Percentiles rank a stretch among this genome's conserved stretches.
Conservation (phyloP, 2,329 filamentous ascomycete genomes). For the Penicillium aurantiogriseum region DNA sequence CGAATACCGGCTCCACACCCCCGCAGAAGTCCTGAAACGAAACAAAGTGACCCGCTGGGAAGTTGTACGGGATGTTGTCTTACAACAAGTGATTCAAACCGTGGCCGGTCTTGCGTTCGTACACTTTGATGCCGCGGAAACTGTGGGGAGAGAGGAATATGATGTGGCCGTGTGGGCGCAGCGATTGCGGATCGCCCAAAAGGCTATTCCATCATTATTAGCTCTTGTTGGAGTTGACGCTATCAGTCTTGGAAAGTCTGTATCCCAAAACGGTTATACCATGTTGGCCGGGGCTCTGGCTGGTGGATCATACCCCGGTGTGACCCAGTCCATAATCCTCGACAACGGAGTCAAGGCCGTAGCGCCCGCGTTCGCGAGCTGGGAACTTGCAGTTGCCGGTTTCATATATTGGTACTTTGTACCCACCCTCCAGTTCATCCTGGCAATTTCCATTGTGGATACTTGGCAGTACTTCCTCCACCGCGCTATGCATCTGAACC, state of each 20-base stretch:
- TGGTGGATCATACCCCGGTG: conserved; percentile 76
- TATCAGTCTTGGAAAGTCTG: conserved; percentile 68
- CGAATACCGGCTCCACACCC: conserved; percentile 90
- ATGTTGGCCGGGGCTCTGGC: conserved; percentile 71
- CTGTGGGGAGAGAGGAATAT: conserved; percentile 75
- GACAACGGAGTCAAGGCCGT: conserved; percentile 49
- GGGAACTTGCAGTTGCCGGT: conserved; percentile 75
- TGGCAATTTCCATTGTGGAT: conserved; percentile 77
- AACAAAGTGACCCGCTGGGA: conserved; percentile 84
- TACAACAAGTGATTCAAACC: conserved; percentile 90
- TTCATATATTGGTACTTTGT: conserved; percentile 76
- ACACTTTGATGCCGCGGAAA: conserved; percentile 70
- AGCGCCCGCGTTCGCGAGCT: conserved; percentile 73
- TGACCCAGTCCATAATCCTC: conserved; percentile 59
- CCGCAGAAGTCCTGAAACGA: conserved; percentile 80
- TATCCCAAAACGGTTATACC: conserved; percentile 65
- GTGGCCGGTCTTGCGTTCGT: conserved; percentile 66
- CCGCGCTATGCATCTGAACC: conserved; percentile 95
- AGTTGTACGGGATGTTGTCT: conserved; percentile 82
- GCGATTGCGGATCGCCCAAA: conserved; percentile 74
- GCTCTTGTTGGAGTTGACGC: conserved; percentile 74
- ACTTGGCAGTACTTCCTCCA: conserved; percentile 99
- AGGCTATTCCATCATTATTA: conserved; percentile 70
- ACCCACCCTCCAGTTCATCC: conserved; percentile 71
- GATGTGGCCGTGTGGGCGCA: conserved; percentile 89